These are phyloP conservation scores for Suillus subalutaceus DNA, from an alignment of 768 basidiomycete genomes.

Conservation along the genomic window DNA sequence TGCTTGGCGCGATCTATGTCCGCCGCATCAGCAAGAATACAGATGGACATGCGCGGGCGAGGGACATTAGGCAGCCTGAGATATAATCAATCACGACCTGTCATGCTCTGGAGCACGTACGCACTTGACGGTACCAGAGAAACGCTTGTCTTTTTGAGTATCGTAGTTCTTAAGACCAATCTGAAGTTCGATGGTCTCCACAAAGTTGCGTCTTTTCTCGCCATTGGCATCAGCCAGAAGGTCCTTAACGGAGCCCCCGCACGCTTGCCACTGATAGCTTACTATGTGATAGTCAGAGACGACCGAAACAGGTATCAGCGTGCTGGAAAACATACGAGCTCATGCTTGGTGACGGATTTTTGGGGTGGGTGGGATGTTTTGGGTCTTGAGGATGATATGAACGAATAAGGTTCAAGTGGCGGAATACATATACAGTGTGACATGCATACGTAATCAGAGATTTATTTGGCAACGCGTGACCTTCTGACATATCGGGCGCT, in stretches of 20 bases:
- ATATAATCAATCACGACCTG: constrained; percentile 14
- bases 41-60: constrained; percentile 98
- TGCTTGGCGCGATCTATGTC: constrained; percentile 99
- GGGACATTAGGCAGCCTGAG: constrained; percentile 92
- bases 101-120: constrained; percentile 20
- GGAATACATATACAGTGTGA: constrained; percentile 38
- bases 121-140: constrained; percentile 97
- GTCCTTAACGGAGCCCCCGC: constrained; percentile 95
- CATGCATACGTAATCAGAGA: constrained; percentile 21
- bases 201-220: constrained; percentile 92
- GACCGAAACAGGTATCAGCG: constrained; percentile 12
- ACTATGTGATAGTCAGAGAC: constrained; percentile 38
- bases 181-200: constrained; percentile 96
- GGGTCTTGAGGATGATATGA: constrained; percentile 26
- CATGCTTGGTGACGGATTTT: constrained; percentile 28
- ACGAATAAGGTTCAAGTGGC: constrained; percentile 35
- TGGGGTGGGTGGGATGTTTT: constrained; percentile 18
- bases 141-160: constrained; percentile 99
- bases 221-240: constrained; percentile 81
- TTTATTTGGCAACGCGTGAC: constrained; percentile 14
- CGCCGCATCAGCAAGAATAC: constrained; percentile 98
- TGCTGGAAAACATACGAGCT: constrained; percentile 20
- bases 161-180: constrained; percentile 99
- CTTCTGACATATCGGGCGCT: constrained; percentile 18
- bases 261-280: constrained; percentile 99